Conservation (phyloP, 108 stramenopile genomes). For the Stephanodiscus triporus region DNA sequence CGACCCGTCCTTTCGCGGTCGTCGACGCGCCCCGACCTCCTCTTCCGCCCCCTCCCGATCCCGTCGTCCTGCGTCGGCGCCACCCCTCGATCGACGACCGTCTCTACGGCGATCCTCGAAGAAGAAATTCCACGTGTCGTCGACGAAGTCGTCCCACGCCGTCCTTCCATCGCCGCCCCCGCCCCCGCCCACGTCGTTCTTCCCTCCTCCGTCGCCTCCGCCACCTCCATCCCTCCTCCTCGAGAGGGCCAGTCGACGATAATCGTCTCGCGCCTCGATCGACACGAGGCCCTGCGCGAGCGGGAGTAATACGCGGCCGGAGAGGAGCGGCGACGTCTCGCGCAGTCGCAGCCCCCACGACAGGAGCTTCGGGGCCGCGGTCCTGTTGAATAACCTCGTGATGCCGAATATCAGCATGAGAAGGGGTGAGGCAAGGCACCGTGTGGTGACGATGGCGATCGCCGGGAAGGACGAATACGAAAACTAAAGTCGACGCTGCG, state of each 20-base stretch:
- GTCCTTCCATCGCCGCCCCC: no score
- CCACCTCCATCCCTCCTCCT: no score
- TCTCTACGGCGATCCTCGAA: conserved; percentile 24
- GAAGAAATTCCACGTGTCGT: conserved; percentile 39
- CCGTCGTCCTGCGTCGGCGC: no score
- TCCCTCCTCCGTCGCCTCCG: no score
- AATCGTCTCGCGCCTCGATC: conserved; percentile 58
- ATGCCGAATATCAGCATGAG: conserved; percentile 20
- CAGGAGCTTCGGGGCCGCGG: conserved; percentile 37
- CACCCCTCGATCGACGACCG: background rate
- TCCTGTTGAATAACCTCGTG: conserved; percentile 41
- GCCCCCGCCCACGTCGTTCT: no score
- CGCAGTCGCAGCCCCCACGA: conserved; percentile 35
- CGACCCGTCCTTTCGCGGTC: background rate
- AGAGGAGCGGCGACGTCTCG: conserved; percentile 21
- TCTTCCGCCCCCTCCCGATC: no score
- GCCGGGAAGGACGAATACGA: no score
- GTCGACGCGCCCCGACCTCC: no score
- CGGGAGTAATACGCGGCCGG: conserved; percentile 57
- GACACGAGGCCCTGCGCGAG: conserved; percentile 58
- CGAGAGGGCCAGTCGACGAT: conserved; percentile 12
- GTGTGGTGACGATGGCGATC: background rate
- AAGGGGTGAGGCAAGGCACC: no score
- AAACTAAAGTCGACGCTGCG: no score
- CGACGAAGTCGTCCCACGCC: conserved; percentile 39